These are phyloP conservation scores for Colletotrichum acutatum DNA, from an alignment of 2,329 filamentous ascomycete species.

Conservation along the genomic window DNA sequence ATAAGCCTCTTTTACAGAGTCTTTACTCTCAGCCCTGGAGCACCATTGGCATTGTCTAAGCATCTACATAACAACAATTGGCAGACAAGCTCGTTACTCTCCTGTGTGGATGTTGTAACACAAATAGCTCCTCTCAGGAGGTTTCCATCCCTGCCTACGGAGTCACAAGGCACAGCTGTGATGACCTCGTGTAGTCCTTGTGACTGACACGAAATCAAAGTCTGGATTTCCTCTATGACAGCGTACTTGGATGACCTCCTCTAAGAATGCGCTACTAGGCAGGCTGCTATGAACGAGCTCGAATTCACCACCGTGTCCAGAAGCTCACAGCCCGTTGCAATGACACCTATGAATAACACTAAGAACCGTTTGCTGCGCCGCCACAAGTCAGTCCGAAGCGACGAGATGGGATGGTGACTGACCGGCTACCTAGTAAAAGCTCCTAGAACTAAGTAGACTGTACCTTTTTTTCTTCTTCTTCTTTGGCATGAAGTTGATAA, in stretches of 20 bases:
- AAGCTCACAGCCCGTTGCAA: not conserved
- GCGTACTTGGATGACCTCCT: not conserved
- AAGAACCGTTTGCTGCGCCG: not conserved
- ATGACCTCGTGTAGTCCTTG: no score
- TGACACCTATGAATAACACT: not conserved
- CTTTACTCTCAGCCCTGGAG: no score
- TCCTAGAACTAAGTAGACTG: not conserved
- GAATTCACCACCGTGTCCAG: not conserved
- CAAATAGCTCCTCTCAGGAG: no score
- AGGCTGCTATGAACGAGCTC: not conserved
- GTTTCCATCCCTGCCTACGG: not conserved
- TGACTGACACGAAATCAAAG: no score
- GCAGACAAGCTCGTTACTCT: no score
- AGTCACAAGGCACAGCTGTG: no score
- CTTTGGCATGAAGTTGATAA: not conserved
- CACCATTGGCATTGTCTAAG: no score
- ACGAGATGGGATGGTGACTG: not conserved
- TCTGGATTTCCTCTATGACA: no score
- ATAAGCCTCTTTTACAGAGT: no score
- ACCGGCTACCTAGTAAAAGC: conserved; percentile 17
- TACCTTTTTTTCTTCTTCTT: no score
- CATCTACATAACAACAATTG: no score
- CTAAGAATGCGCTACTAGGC: not conserved
- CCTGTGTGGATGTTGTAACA: no score
- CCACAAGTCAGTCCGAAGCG: not conserved